Percentiles rank a stretch among this genome's conserved stretches.
phyloP scores from a whole-genome alignment of 352 stramenopile genomes.

The Pythium rhizo-oryzae region DNA sequence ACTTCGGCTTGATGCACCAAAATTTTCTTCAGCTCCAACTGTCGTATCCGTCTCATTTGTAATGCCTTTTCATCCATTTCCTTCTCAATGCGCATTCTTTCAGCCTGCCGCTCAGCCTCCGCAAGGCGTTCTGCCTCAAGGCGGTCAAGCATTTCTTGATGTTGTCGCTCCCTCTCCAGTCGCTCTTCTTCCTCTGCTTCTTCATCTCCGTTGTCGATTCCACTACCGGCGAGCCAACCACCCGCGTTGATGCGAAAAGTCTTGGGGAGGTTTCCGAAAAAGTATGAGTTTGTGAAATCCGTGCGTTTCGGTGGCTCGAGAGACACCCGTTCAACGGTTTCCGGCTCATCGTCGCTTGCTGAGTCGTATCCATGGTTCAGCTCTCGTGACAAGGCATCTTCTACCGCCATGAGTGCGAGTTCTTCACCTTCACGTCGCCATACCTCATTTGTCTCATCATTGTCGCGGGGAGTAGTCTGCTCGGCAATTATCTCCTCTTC shows the following conservation, averaged over 20 bases:
- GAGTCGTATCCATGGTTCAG: slow-evolving; percentile 26
- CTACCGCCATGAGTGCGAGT: slow-evolving; percentile 31
- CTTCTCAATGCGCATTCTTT: slow-evolving; percentile 57
- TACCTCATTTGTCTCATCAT: slow-evolving; percentile 11
- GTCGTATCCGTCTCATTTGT: slow-evolving; percentile 49
- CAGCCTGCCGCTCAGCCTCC: slow-evolving; percentile 53
- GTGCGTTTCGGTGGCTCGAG: slow-evolving; percentile 58
- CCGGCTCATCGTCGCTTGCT: slow-evolving; percentile 64
- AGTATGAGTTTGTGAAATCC: slow-evolving; percentile 75
- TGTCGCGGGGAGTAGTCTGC: background rate
- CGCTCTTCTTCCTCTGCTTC: slow-evolving; percentile 72
- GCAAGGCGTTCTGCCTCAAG: slow-evolving; percentile 61
- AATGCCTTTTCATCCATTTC: slow-evolving; percentile 66
- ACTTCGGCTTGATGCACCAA: slow-evolving; percentile 57
- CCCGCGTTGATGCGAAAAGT: slow-evolving; percentile 46
- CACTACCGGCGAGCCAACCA: slow-evolving; percentile 60
- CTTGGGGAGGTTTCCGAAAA: slow-evolving; percentile 64
- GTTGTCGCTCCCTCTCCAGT: slow-evolving; percentile 55
- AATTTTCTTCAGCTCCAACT: slow-evolving; percentile 62
- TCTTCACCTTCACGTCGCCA: slow-evolving; percentile 26
- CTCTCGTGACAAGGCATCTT: slow-evolving; percentile 43
- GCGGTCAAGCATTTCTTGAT: slow-evolving; percentile 59
- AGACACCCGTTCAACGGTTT: slow-evolving; percentile 21
- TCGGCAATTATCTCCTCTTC: background rate
- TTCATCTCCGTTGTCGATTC: slow-evolving; percentile 74